phyloP scores from a whole-genome alignment of 495 filamentous ascomycete species.

The Annulohypoxylon maeteangense region DNA sequence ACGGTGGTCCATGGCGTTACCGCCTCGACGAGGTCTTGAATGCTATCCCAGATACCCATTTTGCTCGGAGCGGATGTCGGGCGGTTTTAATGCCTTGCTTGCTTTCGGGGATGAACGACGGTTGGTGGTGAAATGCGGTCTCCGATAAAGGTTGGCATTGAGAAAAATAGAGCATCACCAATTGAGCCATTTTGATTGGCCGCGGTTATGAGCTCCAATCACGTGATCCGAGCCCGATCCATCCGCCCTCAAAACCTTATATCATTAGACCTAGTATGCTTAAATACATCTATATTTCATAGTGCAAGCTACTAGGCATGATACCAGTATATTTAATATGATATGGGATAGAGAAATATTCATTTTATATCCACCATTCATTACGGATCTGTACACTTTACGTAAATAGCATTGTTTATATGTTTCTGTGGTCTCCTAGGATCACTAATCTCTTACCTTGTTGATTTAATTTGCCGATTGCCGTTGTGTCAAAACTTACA shows the following conservation, averaged over 20 bases:
- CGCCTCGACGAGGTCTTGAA: slow-evolving; percentile 65
- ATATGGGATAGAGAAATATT: slow-evolving; percentile 26
- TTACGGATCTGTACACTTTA: not conserved
- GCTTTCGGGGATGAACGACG: slow-evolving; percentile 43
- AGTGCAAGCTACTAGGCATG: slow-evolving; percentile 8
- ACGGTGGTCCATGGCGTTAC: slow-evolving; percentile 64
- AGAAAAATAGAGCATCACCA: slow-evolving; percentile 57
- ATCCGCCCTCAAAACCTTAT: slow-evolving; percentile 7
- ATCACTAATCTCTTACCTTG: not conserved
- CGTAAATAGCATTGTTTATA: not conserved
- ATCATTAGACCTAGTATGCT: not conserved
- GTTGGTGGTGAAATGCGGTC: slow-evolving; percentile 47
- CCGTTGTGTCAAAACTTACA: not conserved
- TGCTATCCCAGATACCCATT: slow-evolving; percentile 68
- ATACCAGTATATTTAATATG: not conserved
- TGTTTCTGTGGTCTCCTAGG: not conserved
- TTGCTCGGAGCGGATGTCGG: slow-evolving; percentile 47
- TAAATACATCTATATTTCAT: not conserved
- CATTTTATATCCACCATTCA: not conserved
- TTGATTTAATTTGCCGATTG: not conserved
- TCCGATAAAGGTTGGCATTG: slow-evolving; percentile 42
- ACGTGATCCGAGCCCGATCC: slow-evolving; percentile 42
- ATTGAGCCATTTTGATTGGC: slow-evolving; percentile 60
- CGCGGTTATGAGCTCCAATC: slow-evolving; percentile 26
- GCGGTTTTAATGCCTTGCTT: slow-evolving; percentile 56